These are phyloP conservation scores for Boechera stricta DNA, from an alignment of 345 rosid species.

Conservation along the genomic window DNA sequence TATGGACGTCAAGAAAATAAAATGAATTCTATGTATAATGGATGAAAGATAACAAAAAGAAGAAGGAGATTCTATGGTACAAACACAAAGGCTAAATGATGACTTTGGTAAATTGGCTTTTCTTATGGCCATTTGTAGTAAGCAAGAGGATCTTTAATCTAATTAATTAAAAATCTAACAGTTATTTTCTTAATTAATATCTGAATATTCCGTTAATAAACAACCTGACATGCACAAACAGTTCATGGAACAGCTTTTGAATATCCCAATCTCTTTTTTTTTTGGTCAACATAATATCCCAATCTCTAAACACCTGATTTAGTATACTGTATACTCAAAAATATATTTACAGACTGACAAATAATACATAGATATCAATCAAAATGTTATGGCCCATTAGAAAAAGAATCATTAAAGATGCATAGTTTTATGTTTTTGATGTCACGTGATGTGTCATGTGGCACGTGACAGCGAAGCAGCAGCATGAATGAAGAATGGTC, in stretches of 20 bases:
- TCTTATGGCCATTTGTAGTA: constrained; percentile 44
- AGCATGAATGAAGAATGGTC: constrained; percentile 45
- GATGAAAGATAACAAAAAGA: constrained; percentile 13
- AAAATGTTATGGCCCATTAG: constrained; percentile 20
- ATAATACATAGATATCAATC: constrained; percentile 1
- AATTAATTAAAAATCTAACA: constrained; percentile 4
- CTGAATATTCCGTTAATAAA: constrained; percentile 36
- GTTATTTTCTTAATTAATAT: not conserved
- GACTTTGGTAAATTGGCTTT: constrained; percentile 43
- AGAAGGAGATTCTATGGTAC: constrained; percentile 38
- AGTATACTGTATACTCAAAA: not conserved
- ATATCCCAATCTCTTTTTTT: constrained; percentile 6
- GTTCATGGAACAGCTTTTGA: constrained; percentile 30
- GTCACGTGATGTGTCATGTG: constrained; percentile 39
- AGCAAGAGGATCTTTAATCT: constrained; percentile 42
- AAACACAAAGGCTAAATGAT: constrained; percentile 42
- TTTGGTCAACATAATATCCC: too few relatives aligned
- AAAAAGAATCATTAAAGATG: constrained; percentile 16
- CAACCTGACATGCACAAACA: constrained; percentile 47
- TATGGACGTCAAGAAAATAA: not conserved
- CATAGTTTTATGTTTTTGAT: constrained; percentile 24
- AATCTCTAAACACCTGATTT: constrained; percentile 3
- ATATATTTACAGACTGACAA: constrained; percentile 22
- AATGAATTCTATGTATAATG: not conserved
- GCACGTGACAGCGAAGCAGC: constrained; percentile 48